Conservation (phyloP, 176 grass and related monocot genomes). For the Elaeis guineensis region DNA sequence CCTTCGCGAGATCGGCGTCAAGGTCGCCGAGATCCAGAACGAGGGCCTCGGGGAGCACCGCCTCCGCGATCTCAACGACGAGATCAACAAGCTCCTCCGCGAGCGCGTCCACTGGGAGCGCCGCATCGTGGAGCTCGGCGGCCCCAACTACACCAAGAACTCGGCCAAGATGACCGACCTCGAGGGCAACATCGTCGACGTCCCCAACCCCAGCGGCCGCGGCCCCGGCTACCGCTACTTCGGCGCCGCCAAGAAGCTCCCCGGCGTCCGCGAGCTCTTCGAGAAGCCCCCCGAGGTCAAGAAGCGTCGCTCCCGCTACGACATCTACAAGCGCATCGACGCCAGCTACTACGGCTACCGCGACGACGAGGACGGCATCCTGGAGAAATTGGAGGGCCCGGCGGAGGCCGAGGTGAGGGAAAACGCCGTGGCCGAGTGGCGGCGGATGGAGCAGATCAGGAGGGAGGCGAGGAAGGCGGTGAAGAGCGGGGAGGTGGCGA, state of each 20-base stretch:
- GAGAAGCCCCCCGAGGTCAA: constrained; percentile 81
- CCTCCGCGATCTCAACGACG: constrained; percentile 95
- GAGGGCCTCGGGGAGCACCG: constrained; percentile 96
- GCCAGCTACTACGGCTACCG: constrained; percentile 87
- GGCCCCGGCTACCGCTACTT: constrained; percentile 96
- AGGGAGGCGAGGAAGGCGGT: constrained; percentile 81
- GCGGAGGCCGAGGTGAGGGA: constrained; percentile 59
- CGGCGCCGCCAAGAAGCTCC: constrained; percentile 91
- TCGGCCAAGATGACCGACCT: constrained; percentile 86
- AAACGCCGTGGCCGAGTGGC: constrained; percentile 51
- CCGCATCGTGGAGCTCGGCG: constrained; percentile 79
- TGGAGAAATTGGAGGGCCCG: constrained; percentile 64
- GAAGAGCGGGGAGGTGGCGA: constrained; percentile 66
- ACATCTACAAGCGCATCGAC: constrained; percentile 93
- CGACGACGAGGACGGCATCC: constrained; percentile 88
- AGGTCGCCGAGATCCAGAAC: constrained; percentile 96
- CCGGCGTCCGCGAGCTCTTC: constrained; percentile 83
- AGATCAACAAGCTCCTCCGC: constrained; percentile 98
- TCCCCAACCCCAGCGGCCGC: constrained; percentile 79
- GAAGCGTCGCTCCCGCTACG: constrained; percentile 76
- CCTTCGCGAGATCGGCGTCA: constrained; percentile 90
- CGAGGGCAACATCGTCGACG: constrained; percentile 85
- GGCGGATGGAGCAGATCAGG: constrained; percentile 56
- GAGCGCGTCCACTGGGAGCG: constrained; percentile 96
- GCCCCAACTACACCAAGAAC: constrained; percentile 62